Evolutionary conservation across 2,329 filamentous ascomycete species (phyloP), one percentile per base, ranked within the genome.

Genomic region (Onygena corvina): DNA sequence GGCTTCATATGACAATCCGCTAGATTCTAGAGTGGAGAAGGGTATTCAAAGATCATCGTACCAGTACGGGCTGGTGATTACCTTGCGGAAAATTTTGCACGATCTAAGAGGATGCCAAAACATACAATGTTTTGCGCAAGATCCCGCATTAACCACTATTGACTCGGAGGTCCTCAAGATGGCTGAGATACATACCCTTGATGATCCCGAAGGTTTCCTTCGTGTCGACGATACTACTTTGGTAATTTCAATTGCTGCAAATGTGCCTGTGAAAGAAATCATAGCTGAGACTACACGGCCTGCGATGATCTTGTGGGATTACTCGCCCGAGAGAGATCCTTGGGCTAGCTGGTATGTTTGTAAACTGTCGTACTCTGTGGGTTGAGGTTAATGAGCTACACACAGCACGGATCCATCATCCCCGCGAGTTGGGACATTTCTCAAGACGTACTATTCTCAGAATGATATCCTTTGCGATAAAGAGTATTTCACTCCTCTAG

Each of bases 211-310:
- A 5, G 67, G 62, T 2, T 70, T 68, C 50, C 54, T 67, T 1
- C 62, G 64, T 47, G 49, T 69, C 1, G 63, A 70, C 49, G 58
- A 64, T 3, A 50, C 61, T n/a, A 64, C 65, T 9, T 46, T 66
- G 23, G 63, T 69, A n/a, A 56, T 70, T 48, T 65, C 65, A 0
- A 50, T 61, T 7, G 60, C 58, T 29, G 53, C 64, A 1, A 58
- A 62, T 35, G 57, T 64, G 0, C 63, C 67, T 0, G 57, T 67
- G 4, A 65, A 63, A 44, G 62, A 69, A 51, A 61, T 69, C 20
- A 56, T 70, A 30, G 60, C 63, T n/a, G 67, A 69, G 53, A 55
- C 65, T 44, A 60, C 64, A 35, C 62, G 60, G 38, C 67, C 66
- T 4, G 58, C 54, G 1, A 52, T 60, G n/a, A 57, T 63, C 49